phyloP scores from a whole-genome alignment of 306 rosid genomes.

The Neltuma alba region DNA sequence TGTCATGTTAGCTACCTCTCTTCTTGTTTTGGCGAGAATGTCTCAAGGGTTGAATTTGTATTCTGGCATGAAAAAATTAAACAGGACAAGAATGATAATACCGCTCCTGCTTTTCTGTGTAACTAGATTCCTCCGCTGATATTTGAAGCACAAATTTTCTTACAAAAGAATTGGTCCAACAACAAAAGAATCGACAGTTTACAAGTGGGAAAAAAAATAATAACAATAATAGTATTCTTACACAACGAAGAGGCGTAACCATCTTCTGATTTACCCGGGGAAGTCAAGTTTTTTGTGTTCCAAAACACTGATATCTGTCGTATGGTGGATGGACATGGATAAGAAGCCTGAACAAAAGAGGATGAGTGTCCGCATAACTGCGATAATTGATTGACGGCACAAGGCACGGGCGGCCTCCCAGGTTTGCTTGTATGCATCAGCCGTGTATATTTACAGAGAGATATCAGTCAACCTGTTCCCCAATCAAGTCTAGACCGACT shows the following conservation, averaged over 20 bases:
- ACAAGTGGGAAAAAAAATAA: constrained; percentile 37
- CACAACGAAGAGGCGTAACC: constrained; percentile 39
- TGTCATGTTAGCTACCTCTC: not conserved
- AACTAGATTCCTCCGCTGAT: constrained; percentile 35
- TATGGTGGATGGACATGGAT: constrained; percentile 23
- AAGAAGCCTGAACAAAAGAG: constrained; percentile 27
- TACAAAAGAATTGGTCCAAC: constrained; percentile 73
- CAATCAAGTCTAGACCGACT: constrained; percentile 89
- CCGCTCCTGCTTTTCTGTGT: constrained; percentile 4
- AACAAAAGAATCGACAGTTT: constrained; percentile 49
- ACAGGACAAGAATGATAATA: constrained; percentile 18
- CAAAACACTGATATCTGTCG: not conserved
- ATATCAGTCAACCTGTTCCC: constrained; percentile 76
- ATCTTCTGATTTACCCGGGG: constrained; percentile 30
- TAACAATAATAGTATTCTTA: constrained; percentile 19
- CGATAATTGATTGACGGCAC: constrained; percentile 20
- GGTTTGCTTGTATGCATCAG: constrained; percentile 30
- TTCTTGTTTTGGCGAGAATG: not conserved
- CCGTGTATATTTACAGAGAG: constrained; percentile 24
- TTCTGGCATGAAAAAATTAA: constrained; percentile 11
- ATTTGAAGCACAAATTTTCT: constrained; percentile 50
- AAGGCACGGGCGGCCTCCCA: not conserved
- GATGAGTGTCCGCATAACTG: constrained; percentile 24
- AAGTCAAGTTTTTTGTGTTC: constrained; percentile 32
- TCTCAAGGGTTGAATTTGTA: not conserved